Conservation (phyloP, 345 rosid genomes). For the Xanthoceras sorbifolium region DNA sequence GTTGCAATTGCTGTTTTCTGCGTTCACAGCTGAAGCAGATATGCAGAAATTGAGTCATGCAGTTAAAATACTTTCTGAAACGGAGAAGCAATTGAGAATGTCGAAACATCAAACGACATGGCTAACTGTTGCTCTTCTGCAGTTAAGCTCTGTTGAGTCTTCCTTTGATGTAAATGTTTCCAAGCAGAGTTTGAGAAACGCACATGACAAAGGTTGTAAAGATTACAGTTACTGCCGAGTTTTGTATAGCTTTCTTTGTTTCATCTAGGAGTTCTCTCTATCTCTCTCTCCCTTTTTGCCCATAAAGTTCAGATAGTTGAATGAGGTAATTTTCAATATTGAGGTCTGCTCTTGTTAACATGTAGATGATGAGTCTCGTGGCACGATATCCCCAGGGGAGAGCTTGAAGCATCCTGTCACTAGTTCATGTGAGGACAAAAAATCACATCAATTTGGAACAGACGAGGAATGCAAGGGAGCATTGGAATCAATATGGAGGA, state of each 20-base stretch:
- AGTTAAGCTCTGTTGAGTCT: constrained; percentile 66
- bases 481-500: constrained; percentile 72
- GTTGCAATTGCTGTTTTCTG: constrained; percentile 17
- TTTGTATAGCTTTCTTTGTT: not conserved
- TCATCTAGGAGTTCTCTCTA: not conserved
- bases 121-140: constrained; percentile 95
- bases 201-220: constrained; percentile 52
- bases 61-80: constrained; percentile 82
- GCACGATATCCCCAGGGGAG: constrained; percentile 55
- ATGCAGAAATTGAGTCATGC: constrained; percentile 73
- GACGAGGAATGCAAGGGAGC: constrained; percentile 49
- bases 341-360: constrained; percentile 20
- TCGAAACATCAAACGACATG: constrained; percentile 93
- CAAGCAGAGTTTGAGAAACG: constrained; percentile 48
- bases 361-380: constrained; percentile 51
- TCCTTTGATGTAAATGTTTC: constrained; percentile 42
- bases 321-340: constrained; percentile 6
- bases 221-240: not conserved
- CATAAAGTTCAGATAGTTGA: not conserved
- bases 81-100: constrained; percentile 88
- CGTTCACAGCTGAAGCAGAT: constrained; percentile 71
- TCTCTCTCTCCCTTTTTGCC: not conserved
- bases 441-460: constrained; percentile 33
- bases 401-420: constrained; percentile 40
- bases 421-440: constrained; percentile 47